Evolutionary conservation across 2,329 filamentous ascomycete genomes (phyloP).

Genomic region (Hortaea werneckii): DNA sequence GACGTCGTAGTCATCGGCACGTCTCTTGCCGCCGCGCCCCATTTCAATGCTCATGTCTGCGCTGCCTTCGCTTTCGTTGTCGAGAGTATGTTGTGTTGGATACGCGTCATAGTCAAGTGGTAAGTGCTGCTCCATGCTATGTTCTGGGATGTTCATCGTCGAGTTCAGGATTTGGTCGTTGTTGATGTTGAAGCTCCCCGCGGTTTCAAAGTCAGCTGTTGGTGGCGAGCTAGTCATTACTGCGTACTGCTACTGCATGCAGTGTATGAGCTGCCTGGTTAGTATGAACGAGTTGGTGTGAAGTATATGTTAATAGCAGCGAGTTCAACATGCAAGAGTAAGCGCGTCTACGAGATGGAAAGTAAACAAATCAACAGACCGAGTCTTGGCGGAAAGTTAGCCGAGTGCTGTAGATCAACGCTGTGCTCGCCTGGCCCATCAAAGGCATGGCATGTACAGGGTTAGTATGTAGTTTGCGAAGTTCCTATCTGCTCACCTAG

Average conservation of each 20-base stretch:
- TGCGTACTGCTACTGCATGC: background rate
- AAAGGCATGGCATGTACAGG: background rate
- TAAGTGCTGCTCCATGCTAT: conserved; percentile 2
- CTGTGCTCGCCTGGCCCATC: background rate
- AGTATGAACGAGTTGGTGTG: background rate
- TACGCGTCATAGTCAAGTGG: conserved; percentile 14
- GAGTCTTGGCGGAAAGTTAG: background rate
- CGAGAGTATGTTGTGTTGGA: conserved; percentile 4
- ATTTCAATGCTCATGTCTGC: conserved; percentile 46
- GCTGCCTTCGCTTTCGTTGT: conserved; percentile 25
- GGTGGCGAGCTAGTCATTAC: conserved; percentile 4
- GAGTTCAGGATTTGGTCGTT: conserved; percentile 10
- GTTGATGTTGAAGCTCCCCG: conserved; percentile 7
- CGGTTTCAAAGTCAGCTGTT: conserved; percentile 7
- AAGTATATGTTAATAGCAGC: background rate
- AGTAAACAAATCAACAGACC: background rate
- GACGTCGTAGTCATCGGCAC: conserved; percentile 33
- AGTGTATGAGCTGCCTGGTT: background rate
- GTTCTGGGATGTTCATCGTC: conserved; percentile 8
- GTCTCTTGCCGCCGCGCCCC: conserved; percentile 39
- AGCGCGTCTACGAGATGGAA: background rate
- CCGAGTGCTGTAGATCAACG: background rate
- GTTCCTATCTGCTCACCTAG: too few relatives aligned
- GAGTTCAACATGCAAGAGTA: background rate
- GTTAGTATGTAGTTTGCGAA: too few relatives aligned